Base-by-base conservation (phyloP, 2,329 filamentous ascomycete genomes). In the Exophiala calicioides region DNA sequence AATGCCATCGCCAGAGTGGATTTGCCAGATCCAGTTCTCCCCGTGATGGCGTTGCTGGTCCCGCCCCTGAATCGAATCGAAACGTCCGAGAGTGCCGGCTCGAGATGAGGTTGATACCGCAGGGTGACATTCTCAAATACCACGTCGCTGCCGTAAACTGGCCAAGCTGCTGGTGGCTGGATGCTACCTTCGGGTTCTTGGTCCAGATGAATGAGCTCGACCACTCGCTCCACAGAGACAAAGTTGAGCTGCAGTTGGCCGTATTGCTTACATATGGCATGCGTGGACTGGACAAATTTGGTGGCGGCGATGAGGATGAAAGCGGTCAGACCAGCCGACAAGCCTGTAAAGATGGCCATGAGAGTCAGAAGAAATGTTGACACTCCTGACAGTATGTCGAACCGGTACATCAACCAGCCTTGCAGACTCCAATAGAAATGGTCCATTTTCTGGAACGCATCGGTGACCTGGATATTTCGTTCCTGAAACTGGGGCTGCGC, bases 351-450 rank as follows among this genome's bases (percentile, higher is more conserved):
- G 4, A 95, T 72, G 10, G 90, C 90, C 7, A 90, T 77, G 1
- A 84, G 65, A 1, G 88, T 88, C 40, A 95, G 71, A 0, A 81
- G 68, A 48, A 91, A 86, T 0, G 86, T 89, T 5, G 88, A 88
- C 3, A 79, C 63, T 0, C 85, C 86, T 0, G 88, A 88, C 4
- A 90, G 68, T 6, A 74, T 67, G 57, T 88, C 84, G 45, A 93
- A 91, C 9, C 90, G 82, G 60, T 86, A 89, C 63, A 84, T 83
- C 2, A 95, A 75, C 90, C 90, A 95, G 5, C 82, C 81, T 56
- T 94, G 88, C 32, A 94, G 75, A 48, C 84, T 87, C 86, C 90
- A 95, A 69, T 94, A 95, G 69, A 95, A 95, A 65, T 96, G 90
- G 60, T 96, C 90, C 78, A 95, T 93, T 63, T 89, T 89, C 65